Evolutionary conservation across 495 filamentous ascomycete species (phyloP), one percentile per base, ranked within the genome.

Genomic region (Penicillium chermesinum): DNA sequence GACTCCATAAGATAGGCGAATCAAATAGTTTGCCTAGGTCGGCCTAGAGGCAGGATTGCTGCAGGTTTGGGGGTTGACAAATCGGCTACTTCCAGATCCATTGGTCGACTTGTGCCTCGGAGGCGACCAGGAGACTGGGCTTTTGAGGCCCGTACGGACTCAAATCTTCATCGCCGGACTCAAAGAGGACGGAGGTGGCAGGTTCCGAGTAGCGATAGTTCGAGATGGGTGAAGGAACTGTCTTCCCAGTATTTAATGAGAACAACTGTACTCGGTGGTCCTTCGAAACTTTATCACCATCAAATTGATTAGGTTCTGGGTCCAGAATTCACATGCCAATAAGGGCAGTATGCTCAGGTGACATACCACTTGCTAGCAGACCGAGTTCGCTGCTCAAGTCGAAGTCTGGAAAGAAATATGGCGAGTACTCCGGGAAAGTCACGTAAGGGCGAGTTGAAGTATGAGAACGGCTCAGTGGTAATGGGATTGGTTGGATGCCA

Each of bases 311-410:
- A n/a, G n/a, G n/a, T n/a, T n/a, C n/a, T n/a, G n/a, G n/a, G n/a
- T n/a, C n/a, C n/a, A n/a, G n/a, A n/a, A n/a, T n/a, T n/a, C n/a
- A n/a, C n/a, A n/a, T n/a, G n/a, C n/a, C n/a, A n/a, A n/a, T n/a
- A n/a, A n/a, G n/a, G n/a, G n/a, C n/a, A n/a, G n/a, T n/a, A n/a
- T n/a, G n/a, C n/a, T n/a, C n/a, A n/a, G n/a, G n/a, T 10, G 35
- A 61, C 61, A 36, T 50, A 73, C 71, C 62, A 48, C 54, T 70
- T 22, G 69, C 71, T 5, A 75, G 50, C 1, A 75, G 53, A 6
- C 64, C 63, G 0, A 73, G 54, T 30, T 72, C 71, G 1, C 54
- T 25, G 41, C 61, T 69, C 17, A 75, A 35, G 36, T 75, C 71
- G 21, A 73, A 65, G 9, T 63, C 59, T 1, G 61, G 64, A 7